Evolutionary conservation across 2,329 filamentous ascomycete genomes (phyloP).

Genomic region (Hymenoscyphus linearis): DNA sequence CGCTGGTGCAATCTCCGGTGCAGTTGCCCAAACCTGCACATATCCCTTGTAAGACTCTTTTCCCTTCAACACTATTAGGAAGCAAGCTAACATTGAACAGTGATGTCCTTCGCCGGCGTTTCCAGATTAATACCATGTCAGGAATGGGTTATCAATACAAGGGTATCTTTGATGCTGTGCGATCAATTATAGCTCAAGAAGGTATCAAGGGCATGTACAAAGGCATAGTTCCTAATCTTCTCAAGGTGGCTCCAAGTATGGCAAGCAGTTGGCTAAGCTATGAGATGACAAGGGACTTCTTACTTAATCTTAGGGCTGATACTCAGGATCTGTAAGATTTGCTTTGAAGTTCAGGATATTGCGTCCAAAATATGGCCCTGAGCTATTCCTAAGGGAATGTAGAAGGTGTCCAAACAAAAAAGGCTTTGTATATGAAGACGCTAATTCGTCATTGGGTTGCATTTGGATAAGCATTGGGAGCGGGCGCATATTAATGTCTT

Average conservation of each 20-base stretch:
- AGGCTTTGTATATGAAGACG: conserved; percentile 28
- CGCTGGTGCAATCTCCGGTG: conserved; percentile 91
- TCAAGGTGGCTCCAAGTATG: conserved; percentile 98
- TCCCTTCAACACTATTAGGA: background rate
- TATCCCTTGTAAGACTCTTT: conserved; percentile 78
- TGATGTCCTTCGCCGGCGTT: conserved; percentile 85
- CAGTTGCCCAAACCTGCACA: conserved; percentile 93
- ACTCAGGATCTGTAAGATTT: conserved; percentile 19
- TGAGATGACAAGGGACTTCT: conserved; percentile 84
- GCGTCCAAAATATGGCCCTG: background rate
- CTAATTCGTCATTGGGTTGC: conserved; percentile 15
- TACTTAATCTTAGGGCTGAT: conserved; percentile 56
- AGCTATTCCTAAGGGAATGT: background rate
- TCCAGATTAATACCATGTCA: conserved; percentile 99
- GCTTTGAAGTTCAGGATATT: background rate
- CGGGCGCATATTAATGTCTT: conserved; percentile 22
- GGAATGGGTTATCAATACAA: conserved; percentile 97
- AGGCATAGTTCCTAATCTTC: conserved; percentile 87
- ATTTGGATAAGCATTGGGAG: conserved; percentile 29
- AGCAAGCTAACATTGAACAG: conserved; percentile 40
- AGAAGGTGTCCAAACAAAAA: conserved; percentile 17
- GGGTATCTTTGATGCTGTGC: conserved; percentile 76
- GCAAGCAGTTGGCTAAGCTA: conserved; percentile 98
- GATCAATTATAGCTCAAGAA: conserved; percentile 76
- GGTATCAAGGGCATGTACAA: conserved; percentile 87